A percentile compares a stretch with the other conserved stretches of the same genome.
These are phyloP conservation scores for Tylopilus balloui DNA, from an alignment of 768 basidiomycete genomes.

Conservation along the genomic window DNA sequence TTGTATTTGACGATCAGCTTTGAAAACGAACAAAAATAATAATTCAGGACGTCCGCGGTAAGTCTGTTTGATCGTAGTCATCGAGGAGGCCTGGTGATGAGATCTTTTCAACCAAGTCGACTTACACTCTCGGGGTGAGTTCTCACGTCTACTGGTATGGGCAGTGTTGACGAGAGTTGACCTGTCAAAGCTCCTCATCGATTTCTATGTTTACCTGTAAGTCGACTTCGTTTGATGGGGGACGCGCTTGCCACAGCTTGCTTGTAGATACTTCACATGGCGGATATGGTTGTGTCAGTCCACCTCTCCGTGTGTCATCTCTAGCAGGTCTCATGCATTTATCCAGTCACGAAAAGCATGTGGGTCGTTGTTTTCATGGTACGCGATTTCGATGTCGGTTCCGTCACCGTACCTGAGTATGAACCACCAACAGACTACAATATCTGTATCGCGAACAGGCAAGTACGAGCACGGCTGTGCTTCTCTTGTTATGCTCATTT, in stretches of 20 bases:
- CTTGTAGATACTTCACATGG: constrained; percentile 27
- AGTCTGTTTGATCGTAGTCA: not conserved
- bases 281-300: constrained; percentile 27
- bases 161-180: constrained; percentile 13
- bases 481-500: not conserved
- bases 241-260: not conserved
- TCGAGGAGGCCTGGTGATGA: not conserved
- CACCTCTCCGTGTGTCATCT: not conserved
- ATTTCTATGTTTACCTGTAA: constrained; percentile 27
- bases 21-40: no score
- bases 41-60: constrained; percentile 21
- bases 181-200: constrained; percentile 18
- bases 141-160: not conserved
- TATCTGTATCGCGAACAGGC: constrained; percentile 24
- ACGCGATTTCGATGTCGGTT: not conserved
- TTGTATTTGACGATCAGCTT: not conserved
- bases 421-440: constrained; percentile 1
- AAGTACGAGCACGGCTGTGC: not conserved
- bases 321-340: not conserved
- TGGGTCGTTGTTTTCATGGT: constrained; percentile 23
- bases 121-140: constrained; percentile 23
- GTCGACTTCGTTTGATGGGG: not conserved
- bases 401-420: not conserved
- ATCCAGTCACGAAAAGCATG: constrained; percentile 13
- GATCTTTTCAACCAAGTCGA: constrained; percentile 13